Evolutionary conservation across 345 rosid species (phyloP), one percentile per base, ranked within the genome.

Genomic region (Pseudoturritis turrita): DNA sequence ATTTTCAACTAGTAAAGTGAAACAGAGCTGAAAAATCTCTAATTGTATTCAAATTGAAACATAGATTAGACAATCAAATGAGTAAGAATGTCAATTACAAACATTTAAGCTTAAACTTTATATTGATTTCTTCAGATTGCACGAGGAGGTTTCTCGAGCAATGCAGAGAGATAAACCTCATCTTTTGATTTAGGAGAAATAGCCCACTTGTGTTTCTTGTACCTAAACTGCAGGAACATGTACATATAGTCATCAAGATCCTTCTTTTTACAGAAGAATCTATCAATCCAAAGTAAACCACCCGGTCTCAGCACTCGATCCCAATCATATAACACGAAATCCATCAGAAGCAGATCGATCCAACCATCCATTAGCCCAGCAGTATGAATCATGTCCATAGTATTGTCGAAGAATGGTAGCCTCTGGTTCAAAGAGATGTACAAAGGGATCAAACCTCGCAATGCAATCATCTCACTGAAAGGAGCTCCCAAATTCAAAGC

Each of bases 201-300:
- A 61, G 79, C 79, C 97, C 98, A 89, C 79, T 80, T 90, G 51
- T 86, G 92, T 78, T 90, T 93, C 94, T 80, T 89, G 83, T 90
- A 90, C 65, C 91, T 84, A 60, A 93, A 85, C 70, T 93, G 96
- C 80, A 87, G 79, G 71, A 90, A 89, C 97, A 89, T 90, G 79
- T 87, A 93, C 94, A 89, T 81, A 63, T 90, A 93, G 56, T 90
- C 94, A 80, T 93, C 94, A 43, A 87, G 70, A 77, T 94, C 92
- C 75, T 78, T 84, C 77, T 78, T 81, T 4, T 68, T 83, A 62
- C 97, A 94, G 39, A 87, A 90, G 83, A 94, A 90, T 60, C 85
- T 80, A 67, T 90, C 96, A 3, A 93, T 86, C 96, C 97, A 93
- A 58, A 90, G 65, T 78, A 90, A 77, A 4, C 97, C 98, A 50